Base-by-base conservation (phyloP, 176 grass and related monocot genomes). In the Rhynchospora tenuis region DNA sequence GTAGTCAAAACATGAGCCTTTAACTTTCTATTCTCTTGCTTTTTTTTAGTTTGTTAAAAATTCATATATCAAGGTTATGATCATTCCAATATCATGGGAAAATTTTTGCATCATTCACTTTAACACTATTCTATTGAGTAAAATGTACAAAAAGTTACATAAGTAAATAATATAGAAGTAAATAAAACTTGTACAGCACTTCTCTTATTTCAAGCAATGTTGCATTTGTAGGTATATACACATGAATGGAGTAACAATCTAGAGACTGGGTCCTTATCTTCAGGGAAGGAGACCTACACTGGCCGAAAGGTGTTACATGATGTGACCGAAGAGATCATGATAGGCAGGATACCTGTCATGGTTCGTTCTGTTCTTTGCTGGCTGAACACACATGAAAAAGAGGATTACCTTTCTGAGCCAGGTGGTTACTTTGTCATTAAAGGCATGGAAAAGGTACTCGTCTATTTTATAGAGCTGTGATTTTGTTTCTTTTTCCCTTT, bases 401-500 rank as follows among this genome's bases (percentile, higher is more conserved):
- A 64, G 84, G 96, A 99, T 29, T 99, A 91, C 87, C 70, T 81
- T 84, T 99, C 93, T 59, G 96, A 99, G 80, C 90, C 86, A 70
- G 96, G 96, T 64, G 96, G 96, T 68, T 99, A 95, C 86, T 99
- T 99, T 84, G 87, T 99, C 88, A 94, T 99, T 80, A 99, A 89
- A 86, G 96, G 96, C 86, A 95, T 91, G 91, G 96, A 99, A 82
- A 99, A 99, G 93, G 96, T 99, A 93, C 74, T 22, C 85, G 38
- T 60, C 26, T 82, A 85, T 15, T 90, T 38, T 38, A 38, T 38
- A 4, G 5, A 38, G 33, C 33, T 38, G 33, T 4, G 22, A n/a
- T 9, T 59, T 22, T 69, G 17, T 23, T 82, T 65, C 7, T 48
- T 20, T 28, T 80, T 42, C 48, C 68, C 2, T 38, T 38, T 2